These are phyloP conservation scores for Cyberlindnera galapagoensis DNA, from an alignment of 805 yeast genomes.

Conservation along the genomic window DNA sequence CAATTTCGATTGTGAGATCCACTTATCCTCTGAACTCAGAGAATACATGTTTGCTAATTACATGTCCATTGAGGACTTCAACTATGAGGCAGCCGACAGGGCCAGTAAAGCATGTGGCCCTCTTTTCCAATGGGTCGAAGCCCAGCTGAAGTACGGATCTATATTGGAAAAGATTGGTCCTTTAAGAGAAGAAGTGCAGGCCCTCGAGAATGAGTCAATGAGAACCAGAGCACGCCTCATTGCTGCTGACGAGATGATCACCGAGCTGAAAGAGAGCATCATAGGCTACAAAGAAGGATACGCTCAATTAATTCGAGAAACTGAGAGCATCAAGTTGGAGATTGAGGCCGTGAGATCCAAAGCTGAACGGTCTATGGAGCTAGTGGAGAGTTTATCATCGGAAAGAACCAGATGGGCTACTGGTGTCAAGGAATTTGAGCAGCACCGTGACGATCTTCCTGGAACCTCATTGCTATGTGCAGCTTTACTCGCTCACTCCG, in stretches of 20 bases:
- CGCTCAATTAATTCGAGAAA: conserved; percentile 68
- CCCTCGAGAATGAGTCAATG: conserved; percentile 51
- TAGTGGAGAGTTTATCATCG: conserved; percentile 54
- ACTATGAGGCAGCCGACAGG: conserved; percentile 66
- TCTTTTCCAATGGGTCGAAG: conserved; percentile 77
- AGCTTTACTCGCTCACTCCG: conserved; percentile 54
- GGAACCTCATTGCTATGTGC: conserved; percentile 67
- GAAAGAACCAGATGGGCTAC: conserved; percentile 76
- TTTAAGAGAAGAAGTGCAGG: conserved; percentile 53
- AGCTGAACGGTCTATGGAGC: conserved; percentile 52
- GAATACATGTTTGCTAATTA: conserved; percentile 52
- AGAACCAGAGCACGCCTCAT: conserved; percentile 61
- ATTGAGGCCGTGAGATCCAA: conserved; percentile 55
- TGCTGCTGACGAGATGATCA: conserved; percentile 79
- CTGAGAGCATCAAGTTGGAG: conserved; percentile 68
- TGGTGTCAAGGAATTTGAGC: conserved; percentile 45
- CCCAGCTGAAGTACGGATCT: conserved; percentile 73
- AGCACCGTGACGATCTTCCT: conserved; percentile 38
- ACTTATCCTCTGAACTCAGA: conserved; percentile 48
- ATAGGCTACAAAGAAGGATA: conserved; percentile 61
- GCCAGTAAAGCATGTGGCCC: conserved; percentile 98
- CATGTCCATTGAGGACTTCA: conserved; percentile 57
- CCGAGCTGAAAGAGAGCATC: conserved; percentile 64
- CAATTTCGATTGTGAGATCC: conserved; percentile 55
- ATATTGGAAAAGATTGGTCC: conserved; percentile 74